Evolutionary conservation across 306 rosid species (phyloP).

Genomic region (Cicer bijugum): DNA sequence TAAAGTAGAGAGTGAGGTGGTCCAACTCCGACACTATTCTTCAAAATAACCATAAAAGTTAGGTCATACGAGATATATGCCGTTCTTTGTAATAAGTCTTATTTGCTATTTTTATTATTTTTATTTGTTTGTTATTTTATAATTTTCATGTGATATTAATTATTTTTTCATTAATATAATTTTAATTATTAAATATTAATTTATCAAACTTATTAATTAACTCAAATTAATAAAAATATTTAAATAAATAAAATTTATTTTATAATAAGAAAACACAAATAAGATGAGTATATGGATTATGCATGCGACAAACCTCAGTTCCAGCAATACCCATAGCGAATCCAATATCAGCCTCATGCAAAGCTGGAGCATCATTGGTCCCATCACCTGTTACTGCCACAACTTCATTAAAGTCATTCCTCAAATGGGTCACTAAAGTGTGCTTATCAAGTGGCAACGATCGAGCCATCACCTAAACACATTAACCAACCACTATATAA

Average conservation of each 20-base stretch:
- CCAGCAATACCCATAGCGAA: slow-evolving; percentile 96
- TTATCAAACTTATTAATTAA: too few relatives aligned
- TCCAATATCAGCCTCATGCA: slow-evolving; percentile 94
- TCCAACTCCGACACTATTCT: not conserved
- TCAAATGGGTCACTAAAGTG: slow-evolving; percentile 71
- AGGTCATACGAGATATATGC: not conserved
- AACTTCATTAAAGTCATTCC: slow-evolving; percentile 67
- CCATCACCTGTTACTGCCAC: slow-evolving; percentile 98
- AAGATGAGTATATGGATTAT: not conserved
- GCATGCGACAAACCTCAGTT: slow-evolving; percentile 75
- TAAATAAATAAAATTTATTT: too few relatives aligned
- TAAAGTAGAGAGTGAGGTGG: not conserved
- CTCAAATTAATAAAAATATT: too few relatives aligned
- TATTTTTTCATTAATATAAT: too few relatives aligned
- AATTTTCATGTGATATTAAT: too few relatives aligned
- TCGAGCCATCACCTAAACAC: slow-evolving; percentile 89
- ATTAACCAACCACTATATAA: slow-evolving; percentile 22
- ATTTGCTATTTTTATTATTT: too few relatives aligned
- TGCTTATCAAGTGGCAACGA: slow-evolving; percentile 90
- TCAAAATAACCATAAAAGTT: not conserved
- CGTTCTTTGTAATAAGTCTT: too few relatives aligned
- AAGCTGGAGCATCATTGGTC: slow-evolving; percentile 92
- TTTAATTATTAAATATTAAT: too few relatives aligned
- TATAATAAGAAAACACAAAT: too few relatives aligned
- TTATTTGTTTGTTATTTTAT: too few relatives aligned